These are phyloP conservation scores for Metarhizium humberi DNA, from an alignment of 2,329 filamentous ascomycete species.

Conservation along the genomic window DNA sequence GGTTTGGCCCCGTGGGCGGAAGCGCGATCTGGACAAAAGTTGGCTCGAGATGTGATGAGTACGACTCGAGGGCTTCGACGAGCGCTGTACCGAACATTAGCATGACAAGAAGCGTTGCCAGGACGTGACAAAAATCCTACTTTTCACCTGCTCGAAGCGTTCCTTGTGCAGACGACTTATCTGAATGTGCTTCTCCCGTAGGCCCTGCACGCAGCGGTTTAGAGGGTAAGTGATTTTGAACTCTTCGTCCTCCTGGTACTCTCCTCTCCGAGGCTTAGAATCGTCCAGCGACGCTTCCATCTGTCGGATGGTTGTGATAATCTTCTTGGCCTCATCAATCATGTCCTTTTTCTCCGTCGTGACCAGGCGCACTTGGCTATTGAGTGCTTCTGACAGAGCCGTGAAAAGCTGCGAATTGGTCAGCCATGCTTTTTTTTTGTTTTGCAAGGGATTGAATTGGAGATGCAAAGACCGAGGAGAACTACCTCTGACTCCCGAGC, in stretches of 20 bases:
- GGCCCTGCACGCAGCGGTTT: slow-evolving; percentile 62
- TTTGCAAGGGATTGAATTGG: not conserved
- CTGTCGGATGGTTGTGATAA: slow-evolving; percentile 79
- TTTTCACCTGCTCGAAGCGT: slow-evolving; percentile 91
- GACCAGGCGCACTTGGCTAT: slow-evolving; percentile 80
- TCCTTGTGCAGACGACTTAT: slow-evolving; percentile 79
- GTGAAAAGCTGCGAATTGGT: slow-evolving; percentile 61
- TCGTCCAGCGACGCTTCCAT: slow-evolving; percentile 90
- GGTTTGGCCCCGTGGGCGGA: slow-evolving; percentile 70
- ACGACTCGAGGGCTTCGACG: slow-evolving; percentile 86
- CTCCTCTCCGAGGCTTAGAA: slow-evolving; percentile 47
- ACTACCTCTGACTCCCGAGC: slow-evolving; percentile 75
- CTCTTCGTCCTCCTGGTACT: slow-evolving; percentile 57
- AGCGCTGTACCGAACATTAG: slow-evolving; percentile 53
- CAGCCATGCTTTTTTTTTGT: not conserved
- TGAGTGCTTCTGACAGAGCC: slow-evolving; percentile 82
- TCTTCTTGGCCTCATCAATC: slow-evolving; percentile 78
- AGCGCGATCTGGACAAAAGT: slow-evolving; percentile 79
- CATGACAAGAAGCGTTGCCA: too few species aligned
- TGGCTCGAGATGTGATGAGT: slow-evolving; percentile 88
- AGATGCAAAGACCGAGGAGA: not conserved
- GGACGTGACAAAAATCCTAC: slow-evolving; percentile 38
- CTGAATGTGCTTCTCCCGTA: slow-evolving; percentile 80
- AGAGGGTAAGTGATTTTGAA: slow-evolving; percentile 77
- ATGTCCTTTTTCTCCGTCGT: slow-evolving; percentile 82